Percentiles rank a stretch among this genome's conserved stretches.
Conservation (phyloP, 2,329 filamentous ascomycete genomes). For the Lachnellula suecica region DNA sequence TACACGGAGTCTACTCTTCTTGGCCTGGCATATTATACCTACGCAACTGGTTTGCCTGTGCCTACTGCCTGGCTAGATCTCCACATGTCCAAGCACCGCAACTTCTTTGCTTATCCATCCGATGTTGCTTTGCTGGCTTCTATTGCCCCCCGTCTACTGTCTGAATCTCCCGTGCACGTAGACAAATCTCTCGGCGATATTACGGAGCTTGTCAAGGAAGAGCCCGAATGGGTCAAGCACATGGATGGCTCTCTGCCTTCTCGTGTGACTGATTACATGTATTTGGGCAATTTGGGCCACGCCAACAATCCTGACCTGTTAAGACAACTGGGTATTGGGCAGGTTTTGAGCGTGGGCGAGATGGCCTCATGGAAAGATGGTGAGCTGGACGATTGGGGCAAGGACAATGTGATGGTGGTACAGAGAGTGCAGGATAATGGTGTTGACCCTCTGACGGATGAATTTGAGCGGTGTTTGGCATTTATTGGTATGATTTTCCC, state of each 20-base stretch:
- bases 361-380: conserved; percentile 76
- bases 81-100: conserved; percentile 77
- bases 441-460: conserved; percentile 83
- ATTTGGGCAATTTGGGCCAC: conserved; percentile 88
- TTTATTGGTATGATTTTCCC: conserved; percentile 77
- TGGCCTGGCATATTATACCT: conserved; percentile 90
- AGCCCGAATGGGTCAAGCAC: conserved; percentile 78
- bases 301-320: conserved; percentile 91
- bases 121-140: conserved; percentile 81
- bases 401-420: conserved; percentile 76
- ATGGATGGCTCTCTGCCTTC: conserved; percentile 92
- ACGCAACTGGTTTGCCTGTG: conserved; percentile 76
- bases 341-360: conserved; percentile 91
- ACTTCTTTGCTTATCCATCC: conserved; percentile 94
- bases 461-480: conserved; percentile 81
- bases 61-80: conserved; percentile 86
- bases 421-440: conserved; percentile 94
- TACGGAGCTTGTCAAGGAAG: conserved; percentile 50
- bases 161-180: conserved; percentile 59
- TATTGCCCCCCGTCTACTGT: conserved; percentile 73
- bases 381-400: conserved; percentile 70
- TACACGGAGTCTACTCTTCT: conserved; percentile 94
- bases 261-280: conserved; percentile 89
- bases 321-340: conserved; percentile 74
- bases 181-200: conserved; percentile 53